Percentiles rank a stretch among this genome's conserved stretches.
phyloP scores from a whole-genome alignment of 1,284 basidiomycete species.

The Pascua guehoae region DNA sequence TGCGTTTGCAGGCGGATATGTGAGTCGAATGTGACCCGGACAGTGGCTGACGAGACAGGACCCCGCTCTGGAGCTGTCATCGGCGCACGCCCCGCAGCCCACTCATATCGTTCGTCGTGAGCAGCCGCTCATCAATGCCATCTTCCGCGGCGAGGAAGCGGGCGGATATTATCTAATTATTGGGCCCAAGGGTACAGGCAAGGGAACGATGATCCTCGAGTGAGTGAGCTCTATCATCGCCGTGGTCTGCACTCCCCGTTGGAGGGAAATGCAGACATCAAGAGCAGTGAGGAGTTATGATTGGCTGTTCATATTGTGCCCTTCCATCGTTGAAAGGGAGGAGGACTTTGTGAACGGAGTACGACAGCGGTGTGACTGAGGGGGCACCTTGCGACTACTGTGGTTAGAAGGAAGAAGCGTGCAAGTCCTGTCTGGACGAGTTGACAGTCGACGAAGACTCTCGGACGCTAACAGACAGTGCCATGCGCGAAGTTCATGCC shows the following conservation, averaged over 20 bases:
- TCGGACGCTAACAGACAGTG: constrained; percentile 28
- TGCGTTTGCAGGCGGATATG: constrained; percentile 44
- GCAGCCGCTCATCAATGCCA: constrained; percentile 69
- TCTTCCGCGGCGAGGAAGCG: constrained; percentile 66
- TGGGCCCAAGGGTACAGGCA: constrained; percentile 69
- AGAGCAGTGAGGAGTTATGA: neutral
- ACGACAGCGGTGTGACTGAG: too few species aligned
- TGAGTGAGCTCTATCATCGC: constrained; percentile 17
- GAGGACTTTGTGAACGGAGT: too few species aligned
- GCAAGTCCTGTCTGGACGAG: too few species aligned
- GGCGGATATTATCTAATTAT: constrained; percentile 73
- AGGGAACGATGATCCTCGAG: constrained; percentile 76
- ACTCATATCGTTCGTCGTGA: constrained; percentile 66
- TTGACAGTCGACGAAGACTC: too few species aligned
- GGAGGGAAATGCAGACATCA: too few species aligned
- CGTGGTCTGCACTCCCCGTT: neutral
- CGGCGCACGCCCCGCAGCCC: constrained; percentile 52
- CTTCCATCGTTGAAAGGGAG: too few species aligned
- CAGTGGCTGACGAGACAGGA: constrained; percentile 59
- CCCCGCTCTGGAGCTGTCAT: constrained; percentile 68
- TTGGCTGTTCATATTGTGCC: neutral
- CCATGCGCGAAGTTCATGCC: constrained; percentile 68
- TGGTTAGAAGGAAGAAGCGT: too few species aligned
- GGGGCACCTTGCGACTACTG: too few species aligned
- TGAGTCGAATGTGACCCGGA: constrained; percentile 18